These are phyloP conservation scores for Aspergillus neotritici DNA, from an alignment of 2,329 filamentous ascomycete species.

Conservation along the genomic window DNA sequence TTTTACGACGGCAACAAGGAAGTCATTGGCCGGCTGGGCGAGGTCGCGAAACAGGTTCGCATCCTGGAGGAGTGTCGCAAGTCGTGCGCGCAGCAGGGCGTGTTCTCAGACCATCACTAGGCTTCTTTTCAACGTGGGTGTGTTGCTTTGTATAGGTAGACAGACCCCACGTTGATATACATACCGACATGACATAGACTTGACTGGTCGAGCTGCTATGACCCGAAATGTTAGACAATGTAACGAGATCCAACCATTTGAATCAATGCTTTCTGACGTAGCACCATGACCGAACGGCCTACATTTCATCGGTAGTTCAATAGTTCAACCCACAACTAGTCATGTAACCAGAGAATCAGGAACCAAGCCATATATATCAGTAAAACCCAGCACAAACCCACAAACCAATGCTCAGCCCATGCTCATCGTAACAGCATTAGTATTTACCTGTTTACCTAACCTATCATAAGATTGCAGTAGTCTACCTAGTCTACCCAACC, in stretches of 20 bases:
- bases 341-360: too few relatives aligned
- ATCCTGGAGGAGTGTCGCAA: conserved; percentile 71
- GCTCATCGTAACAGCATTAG: conserved; percentile 3
- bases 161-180: background rate
- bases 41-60: conserved; percentile 72
- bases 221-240: too few relatives aligned
- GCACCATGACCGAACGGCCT: too few relatives aligned
- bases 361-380: too few relatives aligned
- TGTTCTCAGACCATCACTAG: conserved; percentile 30
- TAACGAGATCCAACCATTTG: too few relatives aligned
- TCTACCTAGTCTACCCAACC: conserved; percentile 21
- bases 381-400: background rate
- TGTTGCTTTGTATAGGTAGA: background rate
- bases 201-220: too few relatives aligned
- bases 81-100: conserved; percentile 27
- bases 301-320: too few relatives aligned
- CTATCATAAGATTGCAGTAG: background rate
- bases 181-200: conserved; percentile 1
- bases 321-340: too few relatives aligned
- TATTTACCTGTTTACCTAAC: conserved; percentile 1
- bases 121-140: background rate
- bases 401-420: background rate
- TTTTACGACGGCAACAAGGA: conserved; percentile 79
- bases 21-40: conserved; percentile 68
- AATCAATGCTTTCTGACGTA: too few relatives aligned